Conservation (phyloP, 768 basidiomycete species). For the Sarcomyxa edulis region DNA sequence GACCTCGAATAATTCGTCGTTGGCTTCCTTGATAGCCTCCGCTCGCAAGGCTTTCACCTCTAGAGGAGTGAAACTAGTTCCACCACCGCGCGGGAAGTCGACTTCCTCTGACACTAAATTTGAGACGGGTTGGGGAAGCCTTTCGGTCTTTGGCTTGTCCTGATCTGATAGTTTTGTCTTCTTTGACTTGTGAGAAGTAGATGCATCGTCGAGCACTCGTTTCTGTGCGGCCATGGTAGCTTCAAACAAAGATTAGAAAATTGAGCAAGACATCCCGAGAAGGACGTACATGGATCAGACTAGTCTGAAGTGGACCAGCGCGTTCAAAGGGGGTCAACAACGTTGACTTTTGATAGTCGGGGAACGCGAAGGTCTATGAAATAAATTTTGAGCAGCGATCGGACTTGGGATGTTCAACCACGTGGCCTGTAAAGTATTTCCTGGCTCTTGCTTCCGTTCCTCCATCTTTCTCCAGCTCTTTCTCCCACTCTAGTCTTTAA, state of each 20-base stretch:
- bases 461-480: too few species aligned
- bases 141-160: slow-evolving; percentile 17
- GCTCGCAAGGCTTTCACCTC: slow-evolving; percentile 84
- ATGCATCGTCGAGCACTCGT: slow-evolving; percentile 52
- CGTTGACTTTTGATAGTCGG: too few species aligned
- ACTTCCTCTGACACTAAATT: slow-evolving; percentile 59
- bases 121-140: slow-evolving; percentile 27
- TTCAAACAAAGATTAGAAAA: slow-evolving; percentile 1
- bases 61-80: slow-evolving; percentile 79
- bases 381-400: too few species aligned
- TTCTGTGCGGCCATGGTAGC: slow-evolving; percentile 48
- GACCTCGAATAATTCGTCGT: slow-evolving; percentile 73
- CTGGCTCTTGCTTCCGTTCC: too few species aligned
- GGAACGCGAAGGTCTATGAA: too few species aligned
- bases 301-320: too few species aligned
- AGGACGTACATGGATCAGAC: too few species aligned
- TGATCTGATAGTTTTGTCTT: slow-evolving; percentile 47
- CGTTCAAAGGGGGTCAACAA: too few species aligned
- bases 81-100: slow-evolving; percentile 95
- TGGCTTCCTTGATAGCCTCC: slow-evolving; percentile 82
- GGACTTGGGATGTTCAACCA: too few species aligned
- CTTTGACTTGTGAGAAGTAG: slow-evolving; percentile 47
- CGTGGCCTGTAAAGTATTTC: too few species aligned
- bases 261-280: too few species aligned
- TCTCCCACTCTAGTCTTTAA: too few species aligned